Evolutionary conservation across 208 protist species (phyloP), one percentile per base, ranked within the genome.

Genomic region (Naegleria lovaniensis): DNA sequence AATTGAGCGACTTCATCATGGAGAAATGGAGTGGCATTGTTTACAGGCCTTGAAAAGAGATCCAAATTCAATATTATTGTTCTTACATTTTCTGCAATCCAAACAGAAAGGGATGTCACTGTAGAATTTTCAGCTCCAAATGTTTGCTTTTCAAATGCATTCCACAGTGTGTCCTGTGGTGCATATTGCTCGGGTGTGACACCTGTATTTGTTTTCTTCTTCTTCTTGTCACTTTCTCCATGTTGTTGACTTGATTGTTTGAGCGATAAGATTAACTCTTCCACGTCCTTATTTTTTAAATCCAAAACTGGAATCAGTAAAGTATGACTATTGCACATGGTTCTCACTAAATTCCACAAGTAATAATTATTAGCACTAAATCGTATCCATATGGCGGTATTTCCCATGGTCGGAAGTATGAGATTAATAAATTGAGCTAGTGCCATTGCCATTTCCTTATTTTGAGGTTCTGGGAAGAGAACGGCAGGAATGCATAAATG

Each of bases 401-500:
- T 38, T 40, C 38, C 36, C 39, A 39, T 48, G 0, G 9, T 85
- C 48, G 83, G 40, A 38, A 85, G 16, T 22, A 39, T 58, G 0
- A 38, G 7, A 13, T 58, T 48, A 43, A 88, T 43, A 19, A 88
- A 33, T 38, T 88, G 39, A 22, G 41, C 85, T 1, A 58, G 40
- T 38, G 41, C 25, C 3, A 58, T 39, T 0, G 40, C 25, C 6
- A 43, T 88, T 88, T 88, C 41, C 16, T n/a, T 52, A n/a, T 15
- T 39, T 88, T 79, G 16, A 36, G 85, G 85, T 38, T 33, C 19
- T 58, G 85, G 85, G 1, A 88, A 58, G 6, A 88, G 13, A 36
- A 88, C 85, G 6, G 85, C 85, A 39, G 85, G 85, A 39, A 88
- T 15, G 36, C 25, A 58, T 36, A 88, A 38, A 15, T 88, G 85